Evolutionary conservation across 345 rosid species (phyloP).

Genomic region (Pistacia vera): DNA sequence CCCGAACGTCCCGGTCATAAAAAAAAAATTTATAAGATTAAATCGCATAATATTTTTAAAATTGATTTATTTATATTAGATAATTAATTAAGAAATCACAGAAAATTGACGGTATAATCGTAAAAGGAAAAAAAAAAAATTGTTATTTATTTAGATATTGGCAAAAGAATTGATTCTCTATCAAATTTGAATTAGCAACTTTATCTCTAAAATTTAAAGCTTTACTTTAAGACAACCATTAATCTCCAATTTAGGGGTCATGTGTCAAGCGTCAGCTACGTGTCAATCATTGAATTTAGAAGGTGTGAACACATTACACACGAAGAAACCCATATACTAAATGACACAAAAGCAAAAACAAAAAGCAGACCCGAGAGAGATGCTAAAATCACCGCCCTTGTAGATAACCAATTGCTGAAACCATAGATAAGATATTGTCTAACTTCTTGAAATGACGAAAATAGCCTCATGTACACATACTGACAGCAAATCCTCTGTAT

Average conservation of each 20-base stretch:
- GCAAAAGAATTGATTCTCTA: no score
- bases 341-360: constrained; percentile 15
- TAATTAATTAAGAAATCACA: no score
- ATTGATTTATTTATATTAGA: no score
- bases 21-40: no score
- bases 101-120: no score
- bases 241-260: background rate
- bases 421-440: background rate
- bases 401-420: background rate
- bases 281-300: background rate
- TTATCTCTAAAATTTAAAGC: background rate
- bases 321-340: background rate
- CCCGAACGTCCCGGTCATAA: no score
- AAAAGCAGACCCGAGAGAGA: background rate
- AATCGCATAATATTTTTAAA: no score
- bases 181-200: background rate
- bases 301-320: background rate
- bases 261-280: background rate
- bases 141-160: no score
- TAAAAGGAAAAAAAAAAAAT: no score
- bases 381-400: background rate
- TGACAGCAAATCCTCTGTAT: background rate
- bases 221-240: background rate
- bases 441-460: background rate
- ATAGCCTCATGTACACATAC: background rate